Conservation (phyloP, 805 yeast genomes). For the Saccharomyces paradoxus region DNA sequence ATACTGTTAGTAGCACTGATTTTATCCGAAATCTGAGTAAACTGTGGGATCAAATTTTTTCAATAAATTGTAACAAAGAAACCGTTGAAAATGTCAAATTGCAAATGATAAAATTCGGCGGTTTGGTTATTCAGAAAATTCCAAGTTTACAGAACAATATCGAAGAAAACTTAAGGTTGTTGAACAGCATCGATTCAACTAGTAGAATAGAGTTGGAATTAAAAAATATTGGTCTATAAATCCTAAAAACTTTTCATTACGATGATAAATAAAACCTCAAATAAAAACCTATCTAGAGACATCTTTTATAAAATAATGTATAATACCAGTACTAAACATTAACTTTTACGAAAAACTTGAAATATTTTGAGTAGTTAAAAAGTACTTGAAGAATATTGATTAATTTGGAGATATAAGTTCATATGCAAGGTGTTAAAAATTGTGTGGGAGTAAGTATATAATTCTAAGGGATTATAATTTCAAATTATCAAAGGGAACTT, state of each 20-base stretch:
- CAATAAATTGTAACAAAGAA: slow-evolving; percentile 31
- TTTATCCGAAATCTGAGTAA: slow-evolving; percentile 7
- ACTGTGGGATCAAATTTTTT: slow-evolving; percentile 22
- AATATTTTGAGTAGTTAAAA: too few species aligned
- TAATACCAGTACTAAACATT: background rate
- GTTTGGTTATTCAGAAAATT: slow-evolving; percentile 12
- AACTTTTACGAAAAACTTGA: background rate
- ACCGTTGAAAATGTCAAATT: slow-evolving; percentile 55
- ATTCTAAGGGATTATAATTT: background rate
- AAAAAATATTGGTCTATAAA: slow-evolving; percentile 13
- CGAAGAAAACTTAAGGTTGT: slow-evolving; percentile 17
- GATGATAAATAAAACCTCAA: background rate
- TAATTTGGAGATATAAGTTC: background rate
- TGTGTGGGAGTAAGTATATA: background rate
- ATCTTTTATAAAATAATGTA: background rate
- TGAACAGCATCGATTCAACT: slow-evolving; percentile 35
- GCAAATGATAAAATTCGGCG: slow-evolving; percentile 37
- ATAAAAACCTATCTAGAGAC: background rate
- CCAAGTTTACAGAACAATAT: slow-evolving; percentile 12
- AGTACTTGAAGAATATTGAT: background rate
- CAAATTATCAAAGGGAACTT: slow-evolving; percentile 12
- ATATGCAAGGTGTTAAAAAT: background rate
- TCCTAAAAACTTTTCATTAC: background rate
- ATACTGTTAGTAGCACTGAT: background rate
- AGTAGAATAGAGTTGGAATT: slow-evolving; percentile 38